Base-by-base conservation (phyloP, 139 green algal species). In the Volvox reticuliferus region DNA sequence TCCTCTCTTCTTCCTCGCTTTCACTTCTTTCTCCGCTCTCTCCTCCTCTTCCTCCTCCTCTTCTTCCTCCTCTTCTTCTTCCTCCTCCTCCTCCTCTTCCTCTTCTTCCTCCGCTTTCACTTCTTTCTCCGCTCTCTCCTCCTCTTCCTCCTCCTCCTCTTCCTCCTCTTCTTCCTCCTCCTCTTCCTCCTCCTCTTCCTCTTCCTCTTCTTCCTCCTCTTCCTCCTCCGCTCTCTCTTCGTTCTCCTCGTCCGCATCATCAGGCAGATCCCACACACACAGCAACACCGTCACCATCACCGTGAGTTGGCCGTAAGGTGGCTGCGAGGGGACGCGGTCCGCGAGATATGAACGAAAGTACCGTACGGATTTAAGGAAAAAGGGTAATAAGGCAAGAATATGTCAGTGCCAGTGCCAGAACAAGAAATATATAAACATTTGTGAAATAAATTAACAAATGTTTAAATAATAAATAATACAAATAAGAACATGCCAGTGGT, bases 241-340 rank as follows among this genome's bases (percentile, higher is more conserved):
- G 14, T 55, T 61, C 81, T 55, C 61, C 81, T 32, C 65, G 22
- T 37, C 35, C 28, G 19, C 36, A 36, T 30, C 44, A 0, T 1
- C 28, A 17, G 73, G 73, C 73, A 90, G 71, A 18, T 28, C 20
- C 86, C 86, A 90, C 6, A 76, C 22, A 24, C 16, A 36, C 0
- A 63, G 28, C 20, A 44, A 35, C 24, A 90, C 50, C 12, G 86
- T 90, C 22, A 90, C 21, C 30, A 76, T 69, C 30, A 90, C 50
- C 2, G n/a, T n/a, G 73, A 90, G 86, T 44, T 84, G 71, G 30
- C 86, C 86, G 73, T 83, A 90, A 2, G 69, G 86, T 0, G 86
- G 69, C 86, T 90, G 86, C 17, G 21, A 3, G 83, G 36, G 55
- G 6, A 5, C 62, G 16, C 17, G 61, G 44, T 2, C 9, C 17